Evolutionary conservation across 139 green algal genomes (phyloP), one percentile per base, ranked within the genome.

Genomic region (Ostreobium quekettii): DNA sequence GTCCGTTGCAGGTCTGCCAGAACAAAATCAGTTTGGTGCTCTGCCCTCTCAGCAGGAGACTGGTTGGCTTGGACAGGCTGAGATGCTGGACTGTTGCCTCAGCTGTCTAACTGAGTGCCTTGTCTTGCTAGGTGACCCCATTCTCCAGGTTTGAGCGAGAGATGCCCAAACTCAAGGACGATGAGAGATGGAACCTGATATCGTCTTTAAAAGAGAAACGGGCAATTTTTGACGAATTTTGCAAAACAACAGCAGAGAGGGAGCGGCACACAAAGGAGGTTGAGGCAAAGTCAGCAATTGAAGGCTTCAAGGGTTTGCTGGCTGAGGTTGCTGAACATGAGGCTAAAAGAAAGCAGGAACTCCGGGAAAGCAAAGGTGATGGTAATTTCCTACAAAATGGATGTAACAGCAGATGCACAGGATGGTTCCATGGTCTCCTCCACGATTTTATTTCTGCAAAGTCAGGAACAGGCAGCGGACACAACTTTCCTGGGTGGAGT

Each of bases 181-280:
- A 91, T 64, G 29, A 48, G 36, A 72, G 87, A 35, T 91, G 82
- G 73, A 76, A 77, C 42, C 75, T 73, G n/a, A 49, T 92, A 26
- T 47, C 75, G 1, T 80, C 39, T 28, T 26, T 73, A 2, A 83
- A 84, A 47, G 81, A 91, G 65, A 78, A 83, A 48, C 74, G 80
- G 8, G 46, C 37, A 26, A 64, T 85, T 3, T 95, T 95, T 80
- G 87, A 93, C 48, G 77, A 85, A 36, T 95, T 85, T 74, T 95
- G 88, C 76, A 79, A 74, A 47, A 80, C 79, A 49, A 46, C 29
- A 4, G 76, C 67, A 11, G 65, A 58, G 28, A 37, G 62, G n/a
- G 67, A 78, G 49, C 61, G 66, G 46, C 64, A 70, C 31, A 29
- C 11, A 7, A 62, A 62, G 53, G 53, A 28, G 19, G 42, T 26